Percentiles rank a stretch among this genome's conserved stretches.
Evolutionary conservation across 225 moss, liverwort and hornwort species (phyloP).

Genomic region (Asterella californica): DNA sequence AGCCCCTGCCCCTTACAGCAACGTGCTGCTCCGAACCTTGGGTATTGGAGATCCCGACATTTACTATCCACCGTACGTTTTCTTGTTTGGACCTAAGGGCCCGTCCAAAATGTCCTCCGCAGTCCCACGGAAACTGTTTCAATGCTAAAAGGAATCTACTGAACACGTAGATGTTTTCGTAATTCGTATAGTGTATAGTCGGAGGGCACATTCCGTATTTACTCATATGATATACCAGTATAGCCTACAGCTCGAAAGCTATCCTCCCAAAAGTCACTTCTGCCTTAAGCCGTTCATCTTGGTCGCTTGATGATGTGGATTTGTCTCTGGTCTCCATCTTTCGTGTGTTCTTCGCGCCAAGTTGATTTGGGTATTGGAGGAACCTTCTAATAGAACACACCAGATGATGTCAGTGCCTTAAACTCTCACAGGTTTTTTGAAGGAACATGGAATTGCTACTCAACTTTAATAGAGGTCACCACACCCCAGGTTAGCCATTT

Average conservation of each 20-base stretch:
- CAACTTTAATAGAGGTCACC: slow-evolving; percentile 77
- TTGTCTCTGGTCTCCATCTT: neutral
- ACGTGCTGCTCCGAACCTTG: slow-evolving; percentile 62
- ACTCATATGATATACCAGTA: neutral
- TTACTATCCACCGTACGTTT: slow-evolving; percentile 69
- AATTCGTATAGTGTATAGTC: neutral
- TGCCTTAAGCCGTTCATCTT: neutral
- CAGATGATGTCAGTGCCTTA: neutral
- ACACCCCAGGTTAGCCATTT: slow-evolving; percentile 62
- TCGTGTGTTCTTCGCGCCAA: neutral
- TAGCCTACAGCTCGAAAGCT: neutral
- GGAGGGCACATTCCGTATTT: neutral
- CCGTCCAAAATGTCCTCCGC: neutral
- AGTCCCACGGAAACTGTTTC: neutral
- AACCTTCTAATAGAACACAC: neutral
- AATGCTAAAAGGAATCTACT: neutral
- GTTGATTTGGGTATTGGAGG: neutral
- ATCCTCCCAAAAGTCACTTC: too few species aligned
- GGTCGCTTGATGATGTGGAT: neutral
- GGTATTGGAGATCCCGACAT: slow-evolving; percentile 89
- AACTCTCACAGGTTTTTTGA: slow-evolving; percentile 63
- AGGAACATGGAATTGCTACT: slow-evolving; percentile 90
- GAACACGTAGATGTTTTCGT: neutral
- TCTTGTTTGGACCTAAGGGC: neutral
- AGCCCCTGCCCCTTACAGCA: slow-evolving; percentile 42